Evolutionary conservation across 1,139 yeast genomes (phyloP).

Genomic region (Candida smagusa): DNA sequence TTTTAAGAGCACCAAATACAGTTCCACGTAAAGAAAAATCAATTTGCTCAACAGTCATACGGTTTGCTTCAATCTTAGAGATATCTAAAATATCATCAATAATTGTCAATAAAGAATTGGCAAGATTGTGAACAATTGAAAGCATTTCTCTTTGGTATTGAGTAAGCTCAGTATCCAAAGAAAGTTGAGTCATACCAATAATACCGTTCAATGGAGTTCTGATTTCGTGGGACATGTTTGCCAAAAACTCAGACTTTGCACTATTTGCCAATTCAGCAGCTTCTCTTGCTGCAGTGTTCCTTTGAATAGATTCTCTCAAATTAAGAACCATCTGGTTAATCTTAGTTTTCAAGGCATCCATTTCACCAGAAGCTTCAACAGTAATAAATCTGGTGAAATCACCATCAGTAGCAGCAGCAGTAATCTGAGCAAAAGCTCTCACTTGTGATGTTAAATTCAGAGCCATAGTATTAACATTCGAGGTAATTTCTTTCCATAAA

Average conservation of each 20-base stretch:
- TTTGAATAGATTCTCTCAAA: conserved; percentile 81
- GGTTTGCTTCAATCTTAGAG: conserved; percentile 86
- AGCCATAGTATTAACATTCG: conserved; percentile 94
- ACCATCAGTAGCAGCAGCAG: conserved; percentile 93
- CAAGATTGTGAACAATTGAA: conserved; percentile 80
- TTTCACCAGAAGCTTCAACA: conserved; percentile 89
- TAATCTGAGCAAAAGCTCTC: conserved; percentile 88
- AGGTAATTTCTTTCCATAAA: conserved; percentile 86
- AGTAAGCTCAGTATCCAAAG: conserved; percentile 80
- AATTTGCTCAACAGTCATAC: conserved; percentile 88
- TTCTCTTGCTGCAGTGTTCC: conserved; percentile 90
- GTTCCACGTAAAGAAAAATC: conserved; percentile 83
- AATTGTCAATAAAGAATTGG: conserved; percentile 77
- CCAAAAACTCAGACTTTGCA: conserved; percentile 88
- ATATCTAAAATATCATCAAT: conserved; percentile 88
- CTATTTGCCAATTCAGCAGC: conserved; percentile 89
- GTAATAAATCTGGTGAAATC: conserved; percentile 87
- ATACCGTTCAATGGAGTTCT: conserved; percentile 93
- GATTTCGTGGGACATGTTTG: conserved; percentile 89
- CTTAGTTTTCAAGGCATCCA: conserved; percentile 89
- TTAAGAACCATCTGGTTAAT: conserved; percentile 90
- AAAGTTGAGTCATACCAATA: conserved; percentile 87
- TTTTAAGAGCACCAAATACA: conserved; percentile 83
- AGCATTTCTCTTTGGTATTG: conserved; percentile 90
- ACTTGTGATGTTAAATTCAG: conserved; percentile 87